Conservation (phyloP, 495 filamentous ascomycete genomes). For the Penicillium salamii region DNA sequence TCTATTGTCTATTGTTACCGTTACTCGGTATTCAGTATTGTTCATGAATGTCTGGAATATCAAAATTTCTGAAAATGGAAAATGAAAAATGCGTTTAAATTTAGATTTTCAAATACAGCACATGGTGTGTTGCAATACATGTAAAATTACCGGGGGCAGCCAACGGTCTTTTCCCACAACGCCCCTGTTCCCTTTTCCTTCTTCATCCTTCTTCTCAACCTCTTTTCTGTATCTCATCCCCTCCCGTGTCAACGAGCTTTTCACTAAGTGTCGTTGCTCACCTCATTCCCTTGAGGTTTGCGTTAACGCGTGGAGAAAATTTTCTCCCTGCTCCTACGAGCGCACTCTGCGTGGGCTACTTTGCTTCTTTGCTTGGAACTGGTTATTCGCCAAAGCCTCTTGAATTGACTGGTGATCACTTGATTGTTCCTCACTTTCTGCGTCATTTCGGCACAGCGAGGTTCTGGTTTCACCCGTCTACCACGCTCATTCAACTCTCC, state of each 20-base stretch:
- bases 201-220: slow-evolving; percentile 16
- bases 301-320: slow-evolving; percentile 31
- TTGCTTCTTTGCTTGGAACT: slow-evolving; percentile 4
- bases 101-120: slow-evolving; percentile 3
- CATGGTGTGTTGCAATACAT: slow-evolving; percentile 5
- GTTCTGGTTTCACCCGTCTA: neutral
- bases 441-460: slow-evolving; percentile 5
- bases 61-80: too few relatives aligned
- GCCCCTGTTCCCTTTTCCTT: slow-evolving; percentile 20
- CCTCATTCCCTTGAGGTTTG: slow-evolving; percentile 25
- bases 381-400: slow-evolving; percentile 8
- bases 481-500: slow-evolving; percentile 26
- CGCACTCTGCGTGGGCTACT: slow-evolving; percentile 7
- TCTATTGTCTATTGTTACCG: too few relatives aligned
- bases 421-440: neutral
- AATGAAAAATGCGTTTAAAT: neutral
- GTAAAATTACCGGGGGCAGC: slow-evolving; percentile 9
- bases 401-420: slow-evolving; percentile 4
- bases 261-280: slow-evolving; percentile 53
- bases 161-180: slow-evolving; percentile 17
- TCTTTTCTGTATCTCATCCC: slow-evolving; percentile 12
- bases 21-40: too few relatives aligned
- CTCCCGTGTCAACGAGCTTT: slow-evolving; percentile 47
- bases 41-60: too few relatives aligned
- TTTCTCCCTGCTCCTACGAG: slow-evolving; percentile 15